phyloP scores from a whole-genome alignment of 2,329 filamentous ascomycete species.

The Colletotrichum sp. region DNA sequence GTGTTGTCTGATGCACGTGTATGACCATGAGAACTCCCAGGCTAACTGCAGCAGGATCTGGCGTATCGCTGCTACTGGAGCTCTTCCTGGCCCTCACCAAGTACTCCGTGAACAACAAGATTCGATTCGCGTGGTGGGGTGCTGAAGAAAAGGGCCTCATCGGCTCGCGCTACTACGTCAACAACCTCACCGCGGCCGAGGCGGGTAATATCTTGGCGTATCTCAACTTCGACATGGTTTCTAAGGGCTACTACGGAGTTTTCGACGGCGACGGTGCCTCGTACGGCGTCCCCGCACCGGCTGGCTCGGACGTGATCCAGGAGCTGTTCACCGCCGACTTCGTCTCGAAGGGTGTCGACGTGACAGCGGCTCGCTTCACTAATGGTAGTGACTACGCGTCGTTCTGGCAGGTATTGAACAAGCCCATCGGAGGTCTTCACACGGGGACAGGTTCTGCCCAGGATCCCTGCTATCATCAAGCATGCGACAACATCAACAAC shows the following conservation, averaged over 20 bases:
- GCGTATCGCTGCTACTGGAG: constrained; percentile 44
- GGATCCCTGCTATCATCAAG: constrained; percentile 36
- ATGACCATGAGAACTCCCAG: rapidly evolving
- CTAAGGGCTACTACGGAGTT: constrained; percentile 37
- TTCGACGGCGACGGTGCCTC: constrained; percentile 40
- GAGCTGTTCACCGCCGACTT: constrained; percentile 38
- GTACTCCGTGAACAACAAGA: constrained; percentile 37
- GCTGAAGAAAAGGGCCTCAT: constrained; percentile 48
- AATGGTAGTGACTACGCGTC: constrained; percentile 66
- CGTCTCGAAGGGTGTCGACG: constrained; percentile 33
- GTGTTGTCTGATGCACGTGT: too few relatives aligned
- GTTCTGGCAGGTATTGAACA: constrained; percentile 56
- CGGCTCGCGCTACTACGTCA: constrained; percentile 40
- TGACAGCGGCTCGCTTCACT: constrained; percentile 28
- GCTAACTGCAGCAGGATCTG: constrained; percentile 28
- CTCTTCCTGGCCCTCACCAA: constrained; percentile 42
- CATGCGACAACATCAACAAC: constrained; percentile 43
- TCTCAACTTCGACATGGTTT: constrained; percentile 48
- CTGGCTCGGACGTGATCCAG: constrained; percentile 35
- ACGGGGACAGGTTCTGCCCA: constrained; percentile 62
- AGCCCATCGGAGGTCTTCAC: constrained; percentile 63
- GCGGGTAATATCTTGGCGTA: constrained; percentile 40
- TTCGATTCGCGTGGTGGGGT: constrained; percentile 50
- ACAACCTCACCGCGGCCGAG: constrained; percentile 34
- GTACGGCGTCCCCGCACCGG: constrained; percentile 38